phyloP scores from a whole-genome alignment of 2,329 filamentous ascomycete species.

The Aspergillus thermomutatus region DNA sequence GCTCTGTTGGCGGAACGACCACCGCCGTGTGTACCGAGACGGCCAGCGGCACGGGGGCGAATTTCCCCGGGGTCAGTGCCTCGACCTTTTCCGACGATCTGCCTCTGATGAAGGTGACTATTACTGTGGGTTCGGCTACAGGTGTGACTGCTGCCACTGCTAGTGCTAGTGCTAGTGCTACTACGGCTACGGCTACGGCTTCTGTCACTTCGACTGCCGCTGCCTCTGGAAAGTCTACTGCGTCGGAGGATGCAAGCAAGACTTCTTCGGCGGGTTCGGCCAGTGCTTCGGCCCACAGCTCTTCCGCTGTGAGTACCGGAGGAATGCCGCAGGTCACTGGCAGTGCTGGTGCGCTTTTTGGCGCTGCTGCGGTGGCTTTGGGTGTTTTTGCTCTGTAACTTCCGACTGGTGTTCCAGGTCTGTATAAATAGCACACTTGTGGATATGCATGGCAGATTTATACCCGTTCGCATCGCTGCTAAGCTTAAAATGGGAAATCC shows the following conservation, averaged over 20 bases:
- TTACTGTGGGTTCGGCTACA: conserved; percentile 16
- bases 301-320: conserved; percentile 4
- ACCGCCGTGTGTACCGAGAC: conserved; percentile 15
- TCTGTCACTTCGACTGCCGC: neutral
- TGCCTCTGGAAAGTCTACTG: neutral
- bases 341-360: conserved; percentile 4
- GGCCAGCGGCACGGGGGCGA: conserved; percentile 10
- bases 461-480: neutral
- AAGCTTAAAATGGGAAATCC: neutral
- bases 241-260: neutral
- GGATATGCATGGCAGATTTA: neutral
- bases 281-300: neutral
- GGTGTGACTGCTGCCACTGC: conserved; percentile 3
- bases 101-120: conserved; percentile 16
- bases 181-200: conserved; percentile 2
- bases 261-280: neutral
- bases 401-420: too few relatives aligned
- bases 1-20: conserved; percentile 16
- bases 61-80: conserved; percentile 13
- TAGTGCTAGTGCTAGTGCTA: neutral
- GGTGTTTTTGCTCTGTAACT: neutral
- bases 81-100: conserved; percentile 9
- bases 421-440: neutral
- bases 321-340: conserved; percentile 2
- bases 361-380: conserved; percentile 5